These are phyloP conservation scores for Hericium coralloides DNA, from an alignment of 768 basidiomycete genomes.

Conservation along the genomic window DNA sequence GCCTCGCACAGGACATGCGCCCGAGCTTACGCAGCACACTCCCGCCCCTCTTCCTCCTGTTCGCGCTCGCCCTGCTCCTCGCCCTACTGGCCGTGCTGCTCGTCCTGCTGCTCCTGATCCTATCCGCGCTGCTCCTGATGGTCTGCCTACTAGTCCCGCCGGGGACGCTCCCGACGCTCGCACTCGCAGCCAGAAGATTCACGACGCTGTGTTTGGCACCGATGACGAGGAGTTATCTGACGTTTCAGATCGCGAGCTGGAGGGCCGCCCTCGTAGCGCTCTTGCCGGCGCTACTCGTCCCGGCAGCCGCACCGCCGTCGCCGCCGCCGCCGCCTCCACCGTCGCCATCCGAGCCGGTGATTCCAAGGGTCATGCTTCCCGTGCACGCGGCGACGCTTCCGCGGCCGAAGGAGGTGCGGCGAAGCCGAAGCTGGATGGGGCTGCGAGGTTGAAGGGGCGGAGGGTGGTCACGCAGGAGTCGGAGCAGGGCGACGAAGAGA, in stretches of 20 bases:
- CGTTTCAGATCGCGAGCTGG: slow-evolving; percentile 23
- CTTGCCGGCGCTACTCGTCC: slow-evolving; percentile 4
- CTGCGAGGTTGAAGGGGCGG: not conserved
- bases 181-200: slow-evolving; percentile 7
- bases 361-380: not conserved
- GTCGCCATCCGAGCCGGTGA: not conserved
- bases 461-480: not conserved
- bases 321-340: not conserved
- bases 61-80: slow-evolving; percentile 6
- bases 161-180: slow-evolving; percentile 3
- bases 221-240: slow-evolving; percentile 23
- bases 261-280: slow-evolving; percentile 3
- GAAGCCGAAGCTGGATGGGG: not conserved
- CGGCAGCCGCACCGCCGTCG: not conserved
- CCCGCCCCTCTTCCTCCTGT: slow-evolving; percentile 9
- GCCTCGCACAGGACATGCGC: slow-evolving; percentile 1
- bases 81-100: slow-evolving; percentile 10
- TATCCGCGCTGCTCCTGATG: slow-evolving; percentile 2
- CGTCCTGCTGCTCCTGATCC: slow-evolving; percentile 6
- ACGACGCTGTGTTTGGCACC: slow-evolving; percentile 13
- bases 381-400: not conserved
- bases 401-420: not conserved
- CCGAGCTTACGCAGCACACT: slow-evolving; percentile 4
- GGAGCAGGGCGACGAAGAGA: not conserved
- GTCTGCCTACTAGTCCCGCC: slow-evolving; percentile 12